Evolutionary conservation across 2,329 filamentous ascomycete species (phyloP).

Genomic region (Dothiorella sarmentorum): DNA sequence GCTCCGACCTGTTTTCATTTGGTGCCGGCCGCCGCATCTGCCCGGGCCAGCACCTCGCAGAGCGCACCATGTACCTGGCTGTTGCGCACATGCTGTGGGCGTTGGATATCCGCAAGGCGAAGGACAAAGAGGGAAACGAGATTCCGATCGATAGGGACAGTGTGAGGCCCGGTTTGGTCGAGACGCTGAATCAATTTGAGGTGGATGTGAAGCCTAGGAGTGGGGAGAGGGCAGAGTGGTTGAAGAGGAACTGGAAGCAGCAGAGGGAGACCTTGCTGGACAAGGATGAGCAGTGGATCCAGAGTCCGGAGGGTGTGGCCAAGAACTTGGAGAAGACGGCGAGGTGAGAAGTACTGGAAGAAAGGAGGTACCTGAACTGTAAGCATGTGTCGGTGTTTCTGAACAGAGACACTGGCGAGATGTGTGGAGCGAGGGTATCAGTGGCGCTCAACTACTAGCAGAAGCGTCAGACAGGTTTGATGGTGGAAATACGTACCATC

Average conservation of each 20-base stretch:
- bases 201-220: slow-evolving; percentile 24
- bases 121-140: neutral
- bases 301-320: slow-evolving; percentile 23
- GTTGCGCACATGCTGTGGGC: slow-evolving; percentile 35
- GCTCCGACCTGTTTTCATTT: slow-evolving; percentile 35
- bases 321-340: neutral
- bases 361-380: neutral
- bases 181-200: slow-evolving; percentile 22
- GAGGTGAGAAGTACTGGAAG: neutral
- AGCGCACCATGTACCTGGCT: slow-evolving; percentile 29
- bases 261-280: slow-evolving; percentile 22
- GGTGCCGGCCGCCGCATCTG: slow-evolving; percentile 38
- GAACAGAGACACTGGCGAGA: too few relatives aligned
- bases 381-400: too few relatives aligned
- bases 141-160: slow-evolving; percentile 20
- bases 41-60: slow-evolving; percentile 38
- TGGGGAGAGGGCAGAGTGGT: neutral
- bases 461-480: too few relatives aligned
- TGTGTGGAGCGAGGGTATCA: too few relatives aligned
- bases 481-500: too few relatives aligned
- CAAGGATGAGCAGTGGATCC: slow-evolving; percentile 24
- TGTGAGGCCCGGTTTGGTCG: slow-evolving; percentile 24
- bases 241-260: slow-evolving; percentile 24
- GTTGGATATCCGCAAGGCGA: slow-evolving; percentile 24
- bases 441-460: too few relatives aligned